Evolutionary conservation across 2,329 filamentous ascomycete genomes (phyloP), one percentile per base, ranked within the genome.

Genomic region (Domatiomyces catenatus): DNA sequence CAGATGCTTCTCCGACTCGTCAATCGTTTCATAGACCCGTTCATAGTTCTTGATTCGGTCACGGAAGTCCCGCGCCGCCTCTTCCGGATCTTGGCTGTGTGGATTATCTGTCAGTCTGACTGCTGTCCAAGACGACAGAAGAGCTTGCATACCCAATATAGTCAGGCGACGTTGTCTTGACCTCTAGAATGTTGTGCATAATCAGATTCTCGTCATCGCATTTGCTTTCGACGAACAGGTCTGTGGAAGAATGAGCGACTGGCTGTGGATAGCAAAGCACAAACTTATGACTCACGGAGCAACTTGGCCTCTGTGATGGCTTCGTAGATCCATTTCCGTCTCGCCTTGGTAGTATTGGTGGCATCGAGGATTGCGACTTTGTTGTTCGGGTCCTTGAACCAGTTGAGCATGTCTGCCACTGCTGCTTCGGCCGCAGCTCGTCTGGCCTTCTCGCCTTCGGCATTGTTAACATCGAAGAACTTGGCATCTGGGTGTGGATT

Each of bases 1-100:
- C 61, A 92, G 79, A 59, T 90, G 75, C 59, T 78, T 80, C 72
- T 96, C 90, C 56, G 93, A 84, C 58, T 84, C 84, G 59, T 93
- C 86, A 61, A 98, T 86, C 1, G 87, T 90, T 70, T 94, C 80
- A 68, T 98, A 98, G 24, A 93, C 85, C 68, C 92, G 92, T 68
- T 98, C 92, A 68, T 98, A 98, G 68, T 95, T 94, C 62, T 84
- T 81, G 63, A 98, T 98, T 55, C 92, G 83, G 62, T 93, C 84
- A 55, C 87, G 82, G 70, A 98, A 98, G 67, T 98, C 92, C 51
- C 81, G 76, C 8, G 89, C 92, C 2, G 92, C 92, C 53, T 79
- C 74, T 66, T 98, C 92, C 1, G 92, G 92, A 64, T 98, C 92
- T 66, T 94, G 88, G 50, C 89, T 92, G 15, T 46, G 17, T 2